A percentile compares a stretch with the other conserved stretches of the same genome.
Evolutionary conservation across 148 eudicot species (phyloP).

Genomic region (Dysphania ambrosioides): DNA sequence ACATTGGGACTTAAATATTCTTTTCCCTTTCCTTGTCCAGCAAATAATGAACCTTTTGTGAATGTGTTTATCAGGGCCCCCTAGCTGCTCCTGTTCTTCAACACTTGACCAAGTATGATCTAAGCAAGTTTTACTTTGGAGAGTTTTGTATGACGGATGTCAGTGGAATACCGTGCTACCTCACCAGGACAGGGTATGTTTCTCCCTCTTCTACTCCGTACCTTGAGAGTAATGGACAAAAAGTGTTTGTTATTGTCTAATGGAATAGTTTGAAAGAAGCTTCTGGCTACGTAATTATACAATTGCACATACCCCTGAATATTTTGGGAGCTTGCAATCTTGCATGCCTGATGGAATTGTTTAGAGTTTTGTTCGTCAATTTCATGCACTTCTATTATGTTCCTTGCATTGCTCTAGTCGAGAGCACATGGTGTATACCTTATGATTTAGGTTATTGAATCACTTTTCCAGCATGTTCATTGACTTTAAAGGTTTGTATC

Average conservation of each 20-base stretch:
- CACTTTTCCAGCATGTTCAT: not conserved
- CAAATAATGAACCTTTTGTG: constrained; percentile 11
- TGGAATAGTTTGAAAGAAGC: not conserved
- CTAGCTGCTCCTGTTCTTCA: constrained; percentile 94
- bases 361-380: not conserved
- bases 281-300: not conserved
- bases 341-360: not conserved
- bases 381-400: not conserved
- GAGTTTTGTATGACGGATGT: constrained; percentile 61
- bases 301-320: not conserved
- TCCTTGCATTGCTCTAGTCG: not conserved
- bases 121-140: constrained; percentile 94
- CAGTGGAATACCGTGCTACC: constrained; percentile 72
- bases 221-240: not conserved
- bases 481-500: not conserved
- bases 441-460: not conserved
- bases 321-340: not conserved
- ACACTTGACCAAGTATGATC: constrained; percentile 73
- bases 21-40: not conserved
- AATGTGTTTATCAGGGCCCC: constrained; percentile 69
- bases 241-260: not conserved
- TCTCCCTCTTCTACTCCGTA: not conserved
- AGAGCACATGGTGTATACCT: not conserved
- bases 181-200: constrained; percentile 92
- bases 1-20: not conserved